A percentile compares a stretch with the other conserved stretches of the same genome.
Evolutionary conservation across 495 filamentous ascomycete genomes (phyloP).

Genomic region (Rhypophila decipiens): DNA sequence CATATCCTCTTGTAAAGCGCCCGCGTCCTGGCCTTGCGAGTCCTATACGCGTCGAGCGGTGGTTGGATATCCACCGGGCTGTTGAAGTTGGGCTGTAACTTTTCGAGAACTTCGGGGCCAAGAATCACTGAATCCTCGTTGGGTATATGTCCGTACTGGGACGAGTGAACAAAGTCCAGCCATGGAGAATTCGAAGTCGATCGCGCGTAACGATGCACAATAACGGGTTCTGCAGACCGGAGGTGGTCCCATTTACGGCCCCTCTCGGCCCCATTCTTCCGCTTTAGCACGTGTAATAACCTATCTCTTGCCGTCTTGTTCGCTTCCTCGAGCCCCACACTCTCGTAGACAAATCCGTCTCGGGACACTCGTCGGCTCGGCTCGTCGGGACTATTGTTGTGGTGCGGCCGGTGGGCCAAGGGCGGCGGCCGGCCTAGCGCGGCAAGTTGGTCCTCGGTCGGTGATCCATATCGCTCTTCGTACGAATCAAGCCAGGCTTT

Average conservation of each 20-base stretch:
- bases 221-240: conserved; percentile 49
- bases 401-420: conserved; percentile 51
- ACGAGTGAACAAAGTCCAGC: conserved; percentile 43
- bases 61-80: conserved; percentile 19
- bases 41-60: conserved; percentile 9
- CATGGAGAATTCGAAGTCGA: conserved; percentile 36
- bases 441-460: conserved; percentile 27
- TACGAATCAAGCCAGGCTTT: conserved; percentile 52
- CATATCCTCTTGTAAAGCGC: conserved; percentile 37
- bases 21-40: conserved; percentile 13
- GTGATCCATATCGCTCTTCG: conserved; percentile 30
- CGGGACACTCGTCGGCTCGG: conserved; percentile 42
- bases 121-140: conserved; percentile 40
- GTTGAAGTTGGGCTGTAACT: conserved; percentile 46
- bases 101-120: conserved; percentile 33
- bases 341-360: conserved; percentile 48
- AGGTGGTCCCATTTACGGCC: conserved; percentile 54
- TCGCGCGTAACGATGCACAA: conserved; percentile 40
- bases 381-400: conserved; percentile 49
- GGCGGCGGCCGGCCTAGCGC: conserved; percentile 33
- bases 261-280: conserved; percentile 28
- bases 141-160: conserved; percentile 40
- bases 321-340: conserved; percentile 21
- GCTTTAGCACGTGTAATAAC: conserved; percentile 24
- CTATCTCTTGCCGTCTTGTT: conserved; percentile 10